Evolutionary conservation across 768 basidiomycete genomes (phyloP).

Genomic region (Omphalotus guepiniiformis): DNA sequence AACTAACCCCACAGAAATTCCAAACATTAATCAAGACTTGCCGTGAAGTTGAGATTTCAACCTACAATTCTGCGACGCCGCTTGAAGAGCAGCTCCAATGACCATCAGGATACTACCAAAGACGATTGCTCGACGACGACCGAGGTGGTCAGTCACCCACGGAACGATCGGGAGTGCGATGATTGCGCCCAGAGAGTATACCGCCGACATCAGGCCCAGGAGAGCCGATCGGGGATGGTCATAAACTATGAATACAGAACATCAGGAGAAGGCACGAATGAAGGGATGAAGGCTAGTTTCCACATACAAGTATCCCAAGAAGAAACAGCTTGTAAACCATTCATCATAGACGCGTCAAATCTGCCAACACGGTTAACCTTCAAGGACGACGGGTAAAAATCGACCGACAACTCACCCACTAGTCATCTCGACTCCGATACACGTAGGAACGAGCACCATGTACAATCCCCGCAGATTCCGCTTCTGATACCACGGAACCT

Average conservation of each 20-base stretch:
- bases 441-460: constrained; percentile 54
- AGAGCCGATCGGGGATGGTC: constrained; percentile 48
- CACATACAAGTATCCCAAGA: constrained; percentile 51
- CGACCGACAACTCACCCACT: constrained; percentile 37
- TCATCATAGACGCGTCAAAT: constrained; percentile 60
- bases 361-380: constrained; percentile 20
- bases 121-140: constrained; percentile 46
- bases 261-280: background rate
- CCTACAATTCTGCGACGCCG: constrained; percentile 46
- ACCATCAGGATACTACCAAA: constrained; percentile 49
- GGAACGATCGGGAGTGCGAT: constrained; percentile 51
- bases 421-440: constrained; percentile 61
- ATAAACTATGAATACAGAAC: constrained; percentile 39
- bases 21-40: background rate
- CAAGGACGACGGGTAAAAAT: background rate
- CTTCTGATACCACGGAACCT: constrained; percentile 58
- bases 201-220: constrained; percentile 52
- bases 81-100: constrained; percentile 42
- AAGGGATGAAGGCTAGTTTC: background rate
- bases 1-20: constrained; percentile 27
- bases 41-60: background rate
- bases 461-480: constrained; percentile 54
- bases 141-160: constrained; percentile 44
- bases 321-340: constrained; percentile 54
- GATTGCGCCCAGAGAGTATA: constrained; percentile 60